Evolutionary conservation across 768 basidiomycete genomes (phyloP), one percentile per base, ranked within the genome.

Genomic region (Kwoniella europaea): DNA sequence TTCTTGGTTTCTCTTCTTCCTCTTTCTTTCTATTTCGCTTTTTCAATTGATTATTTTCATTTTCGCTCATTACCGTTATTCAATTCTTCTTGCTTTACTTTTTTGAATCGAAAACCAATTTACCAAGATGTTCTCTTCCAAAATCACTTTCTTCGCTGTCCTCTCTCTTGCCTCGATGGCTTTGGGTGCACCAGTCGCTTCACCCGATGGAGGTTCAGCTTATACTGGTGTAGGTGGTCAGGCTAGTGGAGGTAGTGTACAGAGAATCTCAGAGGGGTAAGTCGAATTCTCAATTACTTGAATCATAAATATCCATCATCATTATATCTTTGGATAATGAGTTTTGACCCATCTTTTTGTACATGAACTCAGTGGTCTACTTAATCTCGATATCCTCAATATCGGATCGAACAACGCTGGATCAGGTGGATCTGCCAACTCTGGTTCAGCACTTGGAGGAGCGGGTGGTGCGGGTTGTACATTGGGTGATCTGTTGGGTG

Each of bases 331-430:
- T 2, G 6, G 7, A 35, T 35, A 9, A 6, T 58, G 3, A 12
- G 16, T 43, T 46, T 61, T n/a, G 35, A 10, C 22, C 0, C 16
- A n/a, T 61, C 44, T 24, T 24, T 35, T 1, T 35, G 35, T 35
- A 4, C 7, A 35, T 35, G 6, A 9, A 35, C 22, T 35, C 35
- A 74, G 72, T 52, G 77, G 79, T 10, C 56, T 81, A 5, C 46
- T 76, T 53, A 76, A 75, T 64, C 77, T 79, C 43, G 71, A 78
- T 59, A 66, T 75, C 43, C 74, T 80, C 27, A 81, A 81, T 68
- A 55, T 81, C 63, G 77, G 71, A 27, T 75, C 74, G 0, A 66
- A 72, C 63, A 81, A 81, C 58, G 77, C 77, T 10, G 79, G 79
- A 16, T 61, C 68, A 18, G 79, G 76, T 15, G 79, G 79, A 22